Evolutionary conservation across 306 rosid species (phyloP), one percentile per base, ranked within the genome.

Genomic region (Sicyos baderoa): DNA sequence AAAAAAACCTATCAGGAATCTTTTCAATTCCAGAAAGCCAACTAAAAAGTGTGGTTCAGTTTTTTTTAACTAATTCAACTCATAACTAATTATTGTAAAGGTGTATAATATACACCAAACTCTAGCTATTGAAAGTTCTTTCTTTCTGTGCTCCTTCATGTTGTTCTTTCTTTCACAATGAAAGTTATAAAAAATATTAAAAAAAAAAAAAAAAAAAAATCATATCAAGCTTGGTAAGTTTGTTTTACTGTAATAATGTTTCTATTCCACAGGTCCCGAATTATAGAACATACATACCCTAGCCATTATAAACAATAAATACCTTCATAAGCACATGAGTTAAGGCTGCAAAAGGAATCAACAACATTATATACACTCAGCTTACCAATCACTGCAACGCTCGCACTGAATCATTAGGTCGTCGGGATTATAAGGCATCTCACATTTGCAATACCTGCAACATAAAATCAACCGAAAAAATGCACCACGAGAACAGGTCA

Each of bases 371-470:
- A 15, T 65, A 49, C 51, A 49, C 48, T 27, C 22, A 60, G 82
- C 91, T 80, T 82, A 94, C 99, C 99, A 94, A 70, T 94, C 99
- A 76, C 73, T 85, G 82, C 99, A 94, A 58, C 85, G 87, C 72
- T 94, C 99, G 44, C 99, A 94, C 74, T 94, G 99, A 74, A 94
- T 90, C 99, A 94, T 94, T 64, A 94, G 82, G 74, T 94, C 97
- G 64, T 94, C 99, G 9, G 99, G 99, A 53, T 94, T 94, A 77
- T 94, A 94, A 54, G 99, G 99, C 99, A 94, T 94, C 88, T 94
- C 99, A 75, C 99, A 94, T 81, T 94, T 94, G 85, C 99, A 94
- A 82, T 90, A 94, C 83, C 99, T 94, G 90, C 85, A 76, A 83
- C 45, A 61, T 44, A 45, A 75, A 59, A 73, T 67, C 9, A 25